Conservation (phyloP, 2,329 filamentous ascomycete species). For the Clonostachys byssicola region DNA sequence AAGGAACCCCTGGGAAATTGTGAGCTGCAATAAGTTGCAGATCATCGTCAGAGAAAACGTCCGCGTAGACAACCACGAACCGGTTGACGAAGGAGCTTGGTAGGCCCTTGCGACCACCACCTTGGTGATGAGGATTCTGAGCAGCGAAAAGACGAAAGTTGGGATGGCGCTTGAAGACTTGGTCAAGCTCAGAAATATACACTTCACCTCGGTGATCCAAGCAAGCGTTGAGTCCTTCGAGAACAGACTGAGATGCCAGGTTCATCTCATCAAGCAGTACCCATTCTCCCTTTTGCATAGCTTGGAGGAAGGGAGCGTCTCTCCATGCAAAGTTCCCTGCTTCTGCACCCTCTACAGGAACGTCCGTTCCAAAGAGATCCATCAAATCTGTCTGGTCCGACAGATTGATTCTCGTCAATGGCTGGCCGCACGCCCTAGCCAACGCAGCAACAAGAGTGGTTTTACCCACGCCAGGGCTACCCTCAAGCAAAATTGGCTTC, state of each 20-base stretch:
- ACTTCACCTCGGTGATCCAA: slow-evolving; percentile 94
- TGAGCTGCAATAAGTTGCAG: slow-evolving; percentile 76
- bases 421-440: slow-evolving; percentile 72
- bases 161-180: slow-evolving; percentile 85
- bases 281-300: slow-evolving; percentile 97
- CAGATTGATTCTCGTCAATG: slow-evolving; percentile 89
- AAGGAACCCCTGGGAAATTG: slow-evolving; percentile 63
- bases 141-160: slow-evolving; percentile 94
- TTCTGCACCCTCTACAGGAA: slow-evolving; percentile 87
- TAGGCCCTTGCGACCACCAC: slow-evolving; percentile 89
- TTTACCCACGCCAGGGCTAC: slow-evolving; percentile 97
- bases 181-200: slow-evolving; percentile 91
- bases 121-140: slow-evolving; percentile 96
- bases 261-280: slow-evolving; percentile 99
- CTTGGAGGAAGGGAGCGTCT: slow-evolving; percentile 90
- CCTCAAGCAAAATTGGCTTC: slow-evolving; percentile 92
- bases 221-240: slow-evolving; percentile 95
- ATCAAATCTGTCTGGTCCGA: slow-evolving; percentile 98
- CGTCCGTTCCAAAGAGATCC: slow-evolving; percentile 95
- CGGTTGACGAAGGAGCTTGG: slow-evolving; percentile 96
- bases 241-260: slow-evolving; percentile 89
- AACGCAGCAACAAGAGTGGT: slow-evolving; percentile 88
- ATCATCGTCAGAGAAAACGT: slow-evolving; percentile 80
- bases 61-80: slow-evolving; percentile 96
- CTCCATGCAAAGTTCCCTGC: slow-evolving; percentile 92